phyloP scores from a whole-genome alignment of 805 yeast species.

The Ogataea pini region DNA sequence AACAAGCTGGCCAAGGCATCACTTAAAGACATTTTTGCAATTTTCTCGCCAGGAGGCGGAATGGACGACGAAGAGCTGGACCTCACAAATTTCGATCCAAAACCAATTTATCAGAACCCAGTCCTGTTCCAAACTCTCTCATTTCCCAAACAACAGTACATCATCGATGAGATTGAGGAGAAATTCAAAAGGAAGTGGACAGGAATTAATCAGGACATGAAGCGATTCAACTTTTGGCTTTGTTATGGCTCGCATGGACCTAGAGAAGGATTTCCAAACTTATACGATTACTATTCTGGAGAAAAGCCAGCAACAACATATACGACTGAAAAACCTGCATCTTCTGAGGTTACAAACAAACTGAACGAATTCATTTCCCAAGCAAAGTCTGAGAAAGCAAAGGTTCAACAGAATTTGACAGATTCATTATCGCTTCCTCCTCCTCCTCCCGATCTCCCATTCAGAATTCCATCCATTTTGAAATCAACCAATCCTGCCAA shows the following conservation, averaged over 20 bases:
- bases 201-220: conserved; percentile 46
- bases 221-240: conserved; percentile 58
- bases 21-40: conserved; percentile 40
- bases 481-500: conserved; percentile 31
- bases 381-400: conserved; percentile 2
- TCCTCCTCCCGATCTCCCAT: conserved; percentile 62
- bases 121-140: conserved; percentile 35
- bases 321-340: background rate
- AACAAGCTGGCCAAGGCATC: conserved; percentile 41
- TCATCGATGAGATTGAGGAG: conserved; percentile 49
- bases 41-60: conserved; percentile 34
- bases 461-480: conserved; percentile 42
- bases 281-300: conserved; percentile 39
- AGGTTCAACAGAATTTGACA: conserved; percentile 7
- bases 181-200: conserved; percentile 57
- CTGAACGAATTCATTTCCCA: conserved; percentile 17
- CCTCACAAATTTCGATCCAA: conserved; percentile 34
- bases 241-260: conserved; percentile 75
- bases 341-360: background rate
- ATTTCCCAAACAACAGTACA: conserved; percentile 56
- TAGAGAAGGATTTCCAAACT: conserved; percentile 52
- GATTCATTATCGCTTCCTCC: background rate
- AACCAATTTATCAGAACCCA: conserved; percentile 35
- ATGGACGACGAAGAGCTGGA: conserved; percentile 36
- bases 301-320: conserved; percentile 8